A percentile compares a stretch with the other conserved stretches of the same genome.
phyloP scores from a whole-genome alignment of 2,329 filamentous ascomycete genomes.

The Ophiocordyceps camponoti-leonardi region DNA sequence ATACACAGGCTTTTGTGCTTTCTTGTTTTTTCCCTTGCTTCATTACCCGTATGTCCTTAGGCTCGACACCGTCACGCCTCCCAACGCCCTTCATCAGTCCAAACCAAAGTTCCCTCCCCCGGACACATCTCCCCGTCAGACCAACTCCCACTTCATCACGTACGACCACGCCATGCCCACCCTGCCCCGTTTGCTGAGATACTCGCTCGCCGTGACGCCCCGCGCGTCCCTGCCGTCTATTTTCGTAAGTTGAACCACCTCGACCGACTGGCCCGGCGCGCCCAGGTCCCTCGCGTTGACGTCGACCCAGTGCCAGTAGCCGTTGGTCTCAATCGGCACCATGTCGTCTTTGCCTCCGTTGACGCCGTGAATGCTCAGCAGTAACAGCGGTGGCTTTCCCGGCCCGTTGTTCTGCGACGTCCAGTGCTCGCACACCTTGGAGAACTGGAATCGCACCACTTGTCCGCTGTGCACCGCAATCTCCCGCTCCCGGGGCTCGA shows the following conservation, averaged over 20 bases:
- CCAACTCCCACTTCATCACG: slow-evolving; percentile 31
- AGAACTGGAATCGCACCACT: slow-evolving; percentile 62
- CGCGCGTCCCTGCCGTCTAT: slow-evolving; percentile 28
- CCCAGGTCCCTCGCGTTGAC: slow-evolving; percentile 50
- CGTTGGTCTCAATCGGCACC: slow-evolving; percentile 60
- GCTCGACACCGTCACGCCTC: too few species aligned
- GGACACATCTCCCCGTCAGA: slow-evolving; percentile 10
- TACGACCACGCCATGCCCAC: slow-evolving; percentile 27
- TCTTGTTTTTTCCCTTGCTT: neutral
- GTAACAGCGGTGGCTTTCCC: slow-evolving; percentile 49
- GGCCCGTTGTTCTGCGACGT: slow-evolving; percentile 48
- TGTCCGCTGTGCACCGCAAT: slow-evolving; percentile 41
- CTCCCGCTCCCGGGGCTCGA: slow-evolving; percentile 33
- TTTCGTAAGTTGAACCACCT: slow-evolving; percentile 41
- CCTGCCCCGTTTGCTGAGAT: slow-evolving; percentile 22
- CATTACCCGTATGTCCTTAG: too few species aligned
- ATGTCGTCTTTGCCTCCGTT: slow-evolving; percentile 52
- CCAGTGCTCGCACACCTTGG: slow-evolving; percentile 70
- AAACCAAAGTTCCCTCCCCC: too few species aligned
- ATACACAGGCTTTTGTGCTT: too few species aligned
- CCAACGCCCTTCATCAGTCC: neutral
- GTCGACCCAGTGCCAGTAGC: slow-evolving; percentile 69
- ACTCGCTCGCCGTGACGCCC: slow-evolving; percentile 31
- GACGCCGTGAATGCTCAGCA: slow-evolving; percentile 48
- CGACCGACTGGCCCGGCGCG: slow-evolving; percentile 48